phyloP scores from a whole-genome alignment of 495 filamentous ascomycete genomes.

The Aspergillus nidulans region DNA sequence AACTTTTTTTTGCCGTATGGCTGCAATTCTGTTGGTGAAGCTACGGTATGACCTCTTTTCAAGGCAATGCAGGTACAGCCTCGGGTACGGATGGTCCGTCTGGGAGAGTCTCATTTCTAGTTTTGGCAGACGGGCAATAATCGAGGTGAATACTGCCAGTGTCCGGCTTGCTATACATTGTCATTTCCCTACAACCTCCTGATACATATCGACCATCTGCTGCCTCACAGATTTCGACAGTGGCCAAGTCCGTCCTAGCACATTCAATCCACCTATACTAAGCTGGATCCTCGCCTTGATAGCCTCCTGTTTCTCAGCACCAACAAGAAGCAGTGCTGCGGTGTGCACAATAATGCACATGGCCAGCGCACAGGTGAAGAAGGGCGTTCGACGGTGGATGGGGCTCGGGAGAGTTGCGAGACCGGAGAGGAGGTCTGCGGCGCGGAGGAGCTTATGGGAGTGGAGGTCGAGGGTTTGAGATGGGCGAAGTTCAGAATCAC shows the following conservation, averaged over 20 bases:
- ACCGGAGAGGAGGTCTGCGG: constrained; percentile 64
- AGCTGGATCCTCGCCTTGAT: constrained; percentile 64
- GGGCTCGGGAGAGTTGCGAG: constrained; percentile 68
- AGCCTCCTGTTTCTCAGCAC: constrained; percentile 52
- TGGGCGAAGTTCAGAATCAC: constrained; percentile 17
- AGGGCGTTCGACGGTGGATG: constrained; percentile 64
- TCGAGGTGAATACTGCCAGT: too few relatives aligned
- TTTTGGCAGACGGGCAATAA: too few relatives aligned
- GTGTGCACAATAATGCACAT: constrained; percentile 45
- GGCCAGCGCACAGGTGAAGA: constrained; percentile 68
- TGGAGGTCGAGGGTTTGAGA: constrained; percentile 44
- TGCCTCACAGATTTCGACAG: constrained; percentile 56
- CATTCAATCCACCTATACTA: constrained; percentile 67
- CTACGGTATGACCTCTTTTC: too few relatives aligned
- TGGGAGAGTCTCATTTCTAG: too few relatives aligned
- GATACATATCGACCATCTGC: constrained; percentile 47
- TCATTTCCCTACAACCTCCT: constrained; percentile 8
- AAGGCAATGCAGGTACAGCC: too few relatives aligned
- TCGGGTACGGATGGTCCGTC: too few relatives aligned
- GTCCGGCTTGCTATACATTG: too few relatives aligned
- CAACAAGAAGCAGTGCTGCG: constrained; percentile 34
- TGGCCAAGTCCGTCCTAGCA: constrained; percentile 63
- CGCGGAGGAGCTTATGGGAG: constrained; percentile 64
- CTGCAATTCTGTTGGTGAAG: too few relatives aligned
- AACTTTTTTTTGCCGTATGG: too few relatives aligned